Conservation (phyloP, 2,329 filamentous ascomycete genomes). For the Chaetomiaceae sp. region DNA sequence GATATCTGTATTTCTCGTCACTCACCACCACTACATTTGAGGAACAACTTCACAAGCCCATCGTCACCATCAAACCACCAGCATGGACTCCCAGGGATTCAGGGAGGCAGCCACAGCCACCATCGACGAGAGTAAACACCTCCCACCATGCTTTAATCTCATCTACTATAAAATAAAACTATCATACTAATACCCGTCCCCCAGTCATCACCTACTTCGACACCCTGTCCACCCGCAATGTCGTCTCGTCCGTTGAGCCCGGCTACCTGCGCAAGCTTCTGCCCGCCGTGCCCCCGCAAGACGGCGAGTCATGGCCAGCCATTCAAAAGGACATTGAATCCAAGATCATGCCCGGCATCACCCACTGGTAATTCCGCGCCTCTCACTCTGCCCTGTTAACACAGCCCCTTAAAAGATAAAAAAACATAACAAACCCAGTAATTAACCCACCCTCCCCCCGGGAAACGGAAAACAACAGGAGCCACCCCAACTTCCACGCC, state of each 20-base stretch:
- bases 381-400: no score
- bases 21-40: no score
- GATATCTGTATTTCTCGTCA: no score
- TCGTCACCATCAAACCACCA: no score
- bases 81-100: conserved; percentile 25
- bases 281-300: conserved; percentile 58
- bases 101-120: conserved; percentile 24
- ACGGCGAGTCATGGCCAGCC: conserved; percentile 67
- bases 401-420: no score
- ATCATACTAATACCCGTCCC: background rate
- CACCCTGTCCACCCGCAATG: conserved; percentile 62
- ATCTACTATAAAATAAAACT: background rate
- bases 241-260: conserved; percentile 73
- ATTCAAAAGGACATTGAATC: conserved; percentile 80
- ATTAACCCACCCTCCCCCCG: background rate
- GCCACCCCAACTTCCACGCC: conserved; percentile 79
- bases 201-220: conserved; percentile 73
- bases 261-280: conserved; percentile 82
- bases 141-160: conserved; percentile 37
- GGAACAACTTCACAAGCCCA: no score
- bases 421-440: no score
- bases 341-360: conserved; percentile 87
- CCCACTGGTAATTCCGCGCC: conserved; percentile 63
- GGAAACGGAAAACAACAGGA: no score
- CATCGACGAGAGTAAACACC: conserved; percentile 25